These are phyloP conservation scores for Dictyostelium brefeldianum DNA, from an alignment of 78 protist species.

Conservation along the genomic window DNA sequence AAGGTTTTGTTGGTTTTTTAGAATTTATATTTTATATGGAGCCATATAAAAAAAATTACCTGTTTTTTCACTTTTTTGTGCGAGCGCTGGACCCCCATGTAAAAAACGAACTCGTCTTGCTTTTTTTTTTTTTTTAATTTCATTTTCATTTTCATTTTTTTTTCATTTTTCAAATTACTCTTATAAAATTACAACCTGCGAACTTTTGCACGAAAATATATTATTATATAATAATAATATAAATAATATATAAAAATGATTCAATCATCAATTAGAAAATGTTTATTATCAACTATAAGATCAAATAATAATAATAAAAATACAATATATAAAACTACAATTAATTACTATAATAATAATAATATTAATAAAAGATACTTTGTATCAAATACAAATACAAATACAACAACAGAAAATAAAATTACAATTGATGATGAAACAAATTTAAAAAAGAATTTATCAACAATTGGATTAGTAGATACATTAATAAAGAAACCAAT, in stretches of 20 bases:
- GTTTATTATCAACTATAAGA: not conserved
- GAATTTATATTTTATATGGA: too few species aligned
- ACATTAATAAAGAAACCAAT: not conserved
- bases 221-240: too few species aligned
- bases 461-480: slow-evolving; percentile 15
- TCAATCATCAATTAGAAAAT: slow-evolving; percentile 21
- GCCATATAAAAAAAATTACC: too few species aligned
- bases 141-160: too few species aligned
- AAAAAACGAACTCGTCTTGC: too few species aligned
- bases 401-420: not conserved
- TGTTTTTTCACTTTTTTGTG: too few species aligned
- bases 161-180: too few species aligned
- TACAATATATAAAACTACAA: not conserved
- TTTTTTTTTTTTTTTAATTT: too few species aligned
- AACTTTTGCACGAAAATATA: too few species aligned
- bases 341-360: not conserved
- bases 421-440: not conserved
- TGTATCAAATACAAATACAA: not conserved
- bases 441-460: not conserved
- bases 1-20: too few species aligned
- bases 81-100: too few species aligned
- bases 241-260: not conserved
- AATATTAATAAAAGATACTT: not conserved
- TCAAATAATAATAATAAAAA: slow-evolving; percentile 5
- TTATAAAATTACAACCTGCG: too few species aligned